A percentile compares a stretch with the other conserved stretches of the same genome.
phyloP scores from a whole-genome alignment of 108 stramenopile genomes.

The Skeletonema menzelii region DNA sequence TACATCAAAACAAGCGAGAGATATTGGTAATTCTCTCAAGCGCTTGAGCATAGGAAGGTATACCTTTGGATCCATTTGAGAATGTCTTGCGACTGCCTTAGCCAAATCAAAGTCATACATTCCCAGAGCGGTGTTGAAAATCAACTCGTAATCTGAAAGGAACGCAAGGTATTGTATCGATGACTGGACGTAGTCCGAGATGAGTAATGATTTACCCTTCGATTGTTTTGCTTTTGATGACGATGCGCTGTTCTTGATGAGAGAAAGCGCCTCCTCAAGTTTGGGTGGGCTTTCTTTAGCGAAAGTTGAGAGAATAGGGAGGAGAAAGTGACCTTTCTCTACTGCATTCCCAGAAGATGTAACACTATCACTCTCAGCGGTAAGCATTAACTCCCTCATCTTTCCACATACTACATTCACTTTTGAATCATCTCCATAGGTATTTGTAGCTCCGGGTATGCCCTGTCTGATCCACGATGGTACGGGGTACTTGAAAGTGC shows the following conservation, averaged over 20 bases:
- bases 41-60: constrained; percentile 87
- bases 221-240: constrained; percentile 7
- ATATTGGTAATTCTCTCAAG: constrained; percentile 58
- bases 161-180: constrained; percentile 91
- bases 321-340: constrained; percentile 68
- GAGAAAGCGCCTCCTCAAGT: constrained; percentile 71
- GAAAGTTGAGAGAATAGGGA: constrained; percentile 86
- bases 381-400: constrained; percentile 68
- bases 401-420: constrained; percentile 74
- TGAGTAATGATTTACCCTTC: constrained; percentile 57
- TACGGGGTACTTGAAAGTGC: constrained; percentile 72
- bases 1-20: constrained; percentile 69
- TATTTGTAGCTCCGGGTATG: background rate
- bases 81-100: constrained; percentile 85
- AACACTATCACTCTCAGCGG: constrained; percentile 46
- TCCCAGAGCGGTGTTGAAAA: constrained; percentile 90
- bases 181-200: constrained; percentile 72
- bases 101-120: constrained; percentile 93
- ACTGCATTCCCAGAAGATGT: constrained; percentile 40
- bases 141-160: constrained; percentile 78
- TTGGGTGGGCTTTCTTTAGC: constrained; percentile 86
- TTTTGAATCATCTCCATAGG: constrained; percentile 67
- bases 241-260: constrained; percentile 65
- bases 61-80: constrained; percentile 94
- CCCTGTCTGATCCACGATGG: constrained; percentile 56